Percentiles rank a stretch among this genome's conserved stretches.
These are phyloP conservation scores for Trichoderma cornu-damae DNA, from an alignment of 2,329 filamentous ascomycete genomes.

Conservation along the genomic window DNA sequence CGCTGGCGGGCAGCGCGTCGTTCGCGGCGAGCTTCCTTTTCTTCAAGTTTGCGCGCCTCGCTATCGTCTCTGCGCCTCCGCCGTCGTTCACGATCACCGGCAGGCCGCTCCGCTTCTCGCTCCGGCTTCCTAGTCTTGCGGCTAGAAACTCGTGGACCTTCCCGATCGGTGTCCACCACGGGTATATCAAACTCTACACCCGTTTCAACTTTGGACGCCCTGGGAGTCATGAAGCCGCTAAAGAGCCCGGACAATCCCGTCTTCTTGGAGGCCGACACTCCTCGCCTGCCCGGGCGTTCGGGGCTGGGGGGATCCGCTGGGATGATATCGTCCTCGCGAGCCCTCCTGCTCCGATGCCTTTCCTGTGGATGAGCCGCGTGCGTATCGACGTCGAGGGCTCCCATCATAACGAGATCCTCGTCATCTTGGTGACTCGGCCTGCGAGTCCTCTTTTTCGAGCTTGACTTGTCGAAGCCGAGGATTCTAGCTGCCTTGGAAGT, in stretches of 20 bases:
- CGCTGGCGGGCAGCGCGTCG: slow-evolving; percentile 44
- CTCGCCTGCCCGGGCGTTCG: slow-evolving; percentile 34
- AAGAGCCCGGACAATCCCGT: slow-evolving; percentile 57
- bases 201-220: slow-evolving; percentile 42
- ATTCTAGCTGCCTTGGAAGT: slow-evolving; percentile 74
- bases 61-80: slow-evolving; percentile 53
- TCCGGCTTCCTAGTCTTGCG: slow-evolving; percentile 56
- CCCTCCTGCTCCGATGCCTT: slow-evolving; percentile 32
- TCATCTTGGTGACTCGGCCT: slow-evolving; percentile 40
- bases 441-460: slow-evolving; percentile 42
- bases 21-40: slow-evolving; percentile 56
- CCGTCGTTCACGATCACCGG: slow-evolving; percentile 53
- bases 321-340: slow-evolving; percentile 38
- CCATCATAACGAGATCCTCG: slow-evolving; percentile 48
- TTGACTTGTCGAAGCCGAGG: slow-evolving; percentile 53
- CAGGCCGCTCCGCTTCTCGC: slow-evolving; percentile 42
- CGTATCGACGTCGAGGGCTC: slow-evolving; percentile 37
- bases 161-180: slow-evolving; percentile 52
- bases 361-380: slow-evolving; percentile 27
- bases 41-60: slow-evolving; percentile 48
- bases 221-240: slow-evolving; percentile 50
- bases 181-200: slow-evolving; percentile 45
- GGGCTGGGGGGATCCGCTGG: slow-evolving; percentile 35
- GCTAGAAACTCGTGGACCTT: slow-evolving; percentile 54
- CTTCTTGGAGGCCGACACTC: slow-evolving; percentile 42